A percentile compares a stretch with the other conserved stretches of the same genome.
Evolutionary conservation across 2,329 filamentous ascomycete genomes (phyloP).

Genomic region (Chrysosporium keratinophilum): DNA sequence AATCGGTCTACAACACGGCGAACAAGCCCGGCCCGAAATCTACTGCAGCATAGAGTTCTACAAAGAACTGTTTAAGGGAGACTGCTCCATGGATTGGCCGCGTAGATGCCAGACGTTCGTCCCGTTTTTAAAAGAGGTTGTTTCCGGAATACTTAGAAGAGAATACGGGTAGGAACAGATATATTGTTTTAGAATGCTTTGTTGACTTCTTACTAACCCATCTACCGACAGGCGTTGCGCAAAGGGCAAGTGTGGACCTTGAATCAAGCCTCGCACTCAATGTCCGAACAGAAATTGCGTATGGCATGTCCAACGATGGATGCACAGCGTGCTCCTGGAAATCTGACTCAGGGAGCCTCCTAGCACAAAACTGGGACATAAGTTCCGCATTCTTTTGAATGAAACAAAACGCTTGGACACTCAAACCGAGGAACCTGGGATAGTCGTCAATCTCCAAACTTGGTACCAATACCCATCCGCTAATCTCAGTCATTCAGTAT

Average conservation of each 20-base stretch:
- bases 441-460: conserved; percentile 39
- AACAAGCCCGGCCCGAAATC: conserved; percentile 21
- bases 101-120: conserved; percentile 42
- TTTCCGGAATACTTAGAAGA: conserved; percentile 27
- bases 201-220: not conserved
- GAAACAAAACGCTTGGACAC: not conserved
- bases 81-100: conserved; percentile 36
- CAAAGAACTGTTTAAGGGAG: conserved; percentile 19
- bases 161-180: conserved; percentile 23
- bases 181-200: not conserved
- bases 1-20: conserved; percentile 25
- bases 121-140: conserved; percentile 27
- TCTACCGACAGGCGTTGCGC: conserved; percentile 39
- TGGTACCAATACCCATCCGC: conserved; percentile 39
- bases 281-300: conserved; percentile 50
- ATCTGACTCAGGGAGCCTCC: conserved; percentile 28
- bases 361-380: conserved; percentile 49
- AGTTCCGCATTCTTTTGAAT: conserved; percentile 9
- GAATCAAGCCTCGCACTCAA: conserved; percentile 49
- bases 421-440: conserved; percentile 32
- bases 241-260: conserved; percentile 40
- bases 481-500: conserved; percentile 31
- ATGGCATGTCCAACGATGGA: conserved; percentile 48
- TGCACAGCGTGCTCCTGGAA: conserved; percentile 49
- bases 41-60: conserved; percentile 25